Evolutionary conservation across 1,139 yeast species (phyloP).

Genomic region (Suhomyces chickasaworum): DNA sequence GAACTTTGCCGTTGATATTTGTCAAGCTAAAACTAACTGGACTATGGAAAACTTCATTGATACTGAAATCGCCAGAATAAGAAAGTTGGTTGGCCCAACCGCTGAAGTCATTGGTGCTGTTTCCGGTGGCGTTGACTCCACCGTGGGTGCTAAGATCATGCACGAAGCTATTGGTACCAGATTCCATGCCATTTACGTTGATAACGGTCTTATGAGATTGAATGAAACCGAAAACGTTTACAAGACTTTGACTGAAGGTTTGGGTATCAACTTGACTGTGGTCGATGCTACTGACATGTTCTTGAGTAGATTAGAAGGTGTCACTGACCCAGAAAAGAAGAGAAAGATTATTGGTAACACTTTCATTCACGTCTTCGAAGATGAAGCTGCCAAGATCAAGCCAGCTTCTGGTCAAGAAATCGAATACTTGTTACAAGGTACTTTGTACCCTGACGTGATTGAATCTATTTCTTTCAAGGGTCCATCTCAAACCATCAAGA

Average conservation of each 20-base stretch:
- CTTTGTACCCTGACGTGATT: conserved; percentile 97
- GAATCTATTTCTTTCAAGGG: conserved; percentile 99
- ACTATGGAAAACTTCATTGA: conserved; percentile 97
- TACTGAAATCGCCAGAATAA: conserved; percentile 91
- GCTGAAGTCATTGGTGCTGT: conserved; percentile 99
- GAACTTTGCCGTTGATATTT: conserved; percentile 91
- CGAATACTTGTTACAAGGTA: conserved; percentile 94
- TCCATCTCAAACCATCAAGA: conserved; percentile 98
- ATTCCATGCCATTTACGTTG: conserved; percentile 97
- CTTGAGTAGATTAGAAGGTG: conserved; percentile 82
- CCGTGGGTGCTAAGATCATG: conserved; percentile 98
- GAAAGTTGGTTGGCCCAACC: conserved; percentile 89
- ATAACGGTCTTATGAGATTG: conserved; percentile 95
- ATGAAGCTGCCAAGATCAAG: conserved; percentile 88
- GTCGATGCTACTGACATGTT: conserved; percentile 93
- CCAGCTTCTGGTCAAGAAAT: conserved; percentile 90
- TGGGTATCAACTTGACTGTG: conserved; percentile 92
- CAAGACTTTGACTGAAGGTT: conserved; percentile 85
- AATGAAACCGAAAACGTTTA: conserved; percentile 89
- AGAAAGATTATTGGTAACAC: conserved; percentile 98
- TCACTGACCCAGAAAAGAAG: conserved; percentile 98
- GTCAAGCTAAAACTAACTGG: conserved; percentile 90
- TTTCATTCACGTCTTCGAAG: conserved; percentile 94
- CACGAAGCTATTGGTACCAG: conserved; percentile 98
- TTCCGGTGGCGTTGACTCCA: conserved; percentile 99